phyloP scores from a whole-genome alignment of 768 basidiomycete species.

The Termitomyces sp. region DNA sequence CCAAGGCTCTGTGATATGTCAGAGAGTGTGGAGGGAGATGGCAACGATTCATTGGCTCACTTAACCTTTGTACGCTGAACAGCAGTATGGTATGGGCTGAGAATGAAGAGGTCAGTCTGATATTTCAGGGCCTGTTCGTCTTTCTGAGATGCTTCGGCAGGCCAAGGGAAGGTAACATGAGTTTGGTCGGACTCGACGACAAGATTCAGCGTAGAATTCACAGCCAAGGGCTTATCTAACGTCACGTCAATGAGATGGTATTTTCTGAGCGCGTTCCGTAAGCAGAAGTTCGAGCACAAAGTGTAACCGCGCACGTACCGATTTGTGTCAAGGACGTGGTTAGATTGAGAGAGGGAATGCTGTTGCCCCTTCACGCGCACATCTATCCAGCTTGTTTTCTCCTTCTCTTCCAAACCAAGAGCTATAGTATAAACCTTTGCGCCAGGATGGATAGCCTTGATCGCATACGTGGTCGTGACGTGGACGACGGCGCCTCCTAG shows the following conservation, averaged over 20 bases:
- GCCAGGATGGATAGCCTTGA: slow-evolving; percentile 62
- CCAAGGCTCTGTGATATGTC: slow-evolving; percentile 47
- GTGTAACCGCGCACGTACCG: slow-evolving; percentile 35
- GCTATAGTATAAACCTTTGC: slow-evolving; percentile 64
- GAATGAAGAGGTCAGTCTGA: slow-evolving; percentile 66
- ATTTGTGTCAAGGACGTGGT: slow-evolving; percentile 40
- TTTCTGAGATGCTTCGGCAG: slow-evolving; percentile 62
- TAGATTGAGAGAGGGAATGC: slow-evolving; percentile 42
- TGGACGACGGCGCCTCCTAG: slow-evolving; percentile 85
- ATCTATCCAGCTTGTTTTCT: slow-evolving; percentile 72
- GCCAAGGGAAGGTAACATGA: slow-evolving; percentile 74
- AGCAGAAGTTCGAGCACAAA: slow-evolving; percentile 1
- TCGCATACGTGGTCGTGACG: slow-evolving; percentile 84
- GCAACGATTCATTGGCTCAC: slow-evolving; percentile 36
- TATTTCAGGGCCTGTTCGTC: slow-evolving; percentile 82
- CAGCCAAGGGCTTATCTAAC: slow-evolving; percentile 53
- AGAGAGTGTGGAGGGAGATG: background rate
- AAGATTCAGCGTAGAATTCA: slow-evolving; percentile 63
- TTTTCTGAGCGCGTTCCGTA: slow-evolving; percentile 22
- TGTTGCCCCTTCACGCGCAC: slow-evolving; percentile 73
- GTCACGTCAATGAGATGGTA: slow-evolving; percentile 54
- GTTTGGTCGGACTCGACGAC: slow-evolving; percentile 77
- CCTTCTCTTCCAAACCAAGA: slow-evolving; percentile 54
- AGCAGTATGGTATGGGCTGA: slow-evolving; percentile 77
- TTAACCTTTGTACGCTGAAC: slow-evolving; percentile 85